Evolutionary conservation across 148 eudicot genomes (phyloP), one percentile per base, ranked within the genome.

Genomic region (Nepenthes mirabilis): DNA sequence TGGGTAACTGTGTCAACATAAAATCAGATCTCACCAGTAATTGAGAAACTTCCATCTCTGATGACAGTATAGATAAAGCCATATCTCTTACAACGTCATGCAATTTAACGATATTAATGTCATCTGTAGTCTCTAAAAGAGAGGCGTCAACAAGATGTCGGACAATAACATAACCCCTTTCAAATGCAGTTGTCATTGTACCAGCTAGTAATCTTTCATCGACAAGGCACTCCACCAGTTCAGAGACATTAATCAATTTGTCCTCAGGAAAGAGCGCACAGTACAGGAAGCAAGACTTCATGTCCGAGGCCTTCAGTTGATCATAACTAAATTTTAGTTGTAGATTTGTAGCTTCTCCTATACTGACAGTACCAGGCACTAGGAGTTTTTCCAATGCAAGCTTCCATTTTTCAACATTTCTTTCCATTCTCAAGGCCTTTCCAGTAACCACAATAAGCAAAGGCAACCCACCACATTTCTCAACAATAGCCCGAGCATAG

Each of bases 251-350:
- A 32, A 70, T 59, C 54, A 54, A 43, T 59, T 55, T 33, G 43
- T 59, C 63, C 34, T 43, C 47, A 37, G 58, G 48, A 55, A 71
- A 54, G 11, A 65, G 57, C 2, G 75, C 70, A 65, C 58, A 56
- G 52, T 65, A 65, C 23, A 71, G 52, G 47, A 71, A 65, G 40
- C 75, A 65, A 33, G 43, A 60, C 70, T 60, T 71, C 49, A 65
- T 36, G 34, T 65, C 70, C 34, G 3, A 57, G 33, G 53, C 47
- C 47, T 61, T 65, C 56, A 71, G 56, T 65, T 61, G 60, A 23
- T 50, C 49, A 14, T 48, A 65, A 51, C 70, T 59, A 34, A 55
- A 71, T 43, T 61, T 71, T 34, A 71, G 52, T 23, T 60, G 61
- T 5, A 37, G 61, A 14, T 34, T 71, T 33, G 50, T 47, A 54